These are phyloP conservation scores for Trichophyton simii DNA, from an alignment of 2,329 filamentous ascomycete species.

Conservation along the genomic window DNA sequence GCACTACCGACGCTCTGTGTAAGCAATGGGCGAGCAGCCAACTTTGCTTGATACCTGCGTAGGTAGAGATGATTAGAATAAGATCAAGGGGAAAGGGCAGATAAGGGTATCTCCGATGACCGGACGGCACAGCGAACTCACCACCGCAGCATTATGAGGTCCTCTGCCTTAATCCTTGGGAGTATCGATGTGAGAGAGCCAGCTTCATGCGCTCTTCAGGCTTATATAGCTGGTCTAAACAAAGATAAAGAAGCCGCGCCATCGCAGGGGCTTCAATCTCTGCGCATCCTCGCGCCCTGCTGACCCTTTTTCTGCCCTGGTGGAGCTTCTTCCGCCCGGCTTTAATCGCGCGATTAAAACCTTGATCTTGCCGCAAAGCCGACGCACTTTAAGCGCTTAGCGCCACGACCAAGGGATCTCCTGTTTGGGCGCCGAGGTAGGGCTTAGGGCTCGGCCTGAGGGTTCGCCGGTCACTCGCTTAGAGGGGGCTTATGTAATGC, in stretches of 20 bases:
- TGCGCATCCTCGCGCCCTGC: neutral
- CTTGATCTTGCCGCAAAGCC: neutral
- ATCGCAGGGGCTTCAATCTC: neutral
- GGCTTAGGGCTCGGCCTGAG: slow-evolving; percentile 9
- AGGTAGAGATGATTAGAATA: neutral
- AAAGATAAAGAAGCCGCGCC: neutral
- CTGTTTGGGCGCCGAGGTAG: slow-evolving; percentile 6
- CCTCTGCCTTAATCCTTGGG: neutral
- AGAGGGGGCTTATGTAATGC: slow-evolving; percentile 12
- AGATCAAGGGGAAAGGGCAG: neutral
- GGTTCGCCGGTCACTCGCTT: slow-evolving; percentile 12
- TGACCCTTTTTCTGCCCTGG: neutral
- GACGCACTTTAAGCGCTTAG: neutral
- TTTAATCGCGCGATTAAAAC: neutral
- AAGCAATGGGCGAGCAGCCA: slow-evolving; percentile 69
- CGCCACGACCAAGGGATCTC: neutral
- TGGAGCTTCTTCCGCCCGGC: neutral
- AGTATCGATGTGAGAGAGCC: neutral
- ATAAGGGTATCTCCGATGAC: neutral
- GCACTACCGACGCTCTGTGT: slow-evolving; percentile 86
- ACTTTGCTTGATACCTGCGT: slow-evolving; percentile 67
- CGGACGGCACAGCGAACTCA: slow-evolving; percentile 15
- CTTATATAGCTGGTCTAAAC: neutral
- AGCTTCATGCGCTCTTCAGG: neutral
- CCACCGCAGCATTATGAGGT: slow-evolving; percentile 31